Conservation (phyloP, 768 basidiomycete species). For the Sarcomyxa edulis region DNA sequence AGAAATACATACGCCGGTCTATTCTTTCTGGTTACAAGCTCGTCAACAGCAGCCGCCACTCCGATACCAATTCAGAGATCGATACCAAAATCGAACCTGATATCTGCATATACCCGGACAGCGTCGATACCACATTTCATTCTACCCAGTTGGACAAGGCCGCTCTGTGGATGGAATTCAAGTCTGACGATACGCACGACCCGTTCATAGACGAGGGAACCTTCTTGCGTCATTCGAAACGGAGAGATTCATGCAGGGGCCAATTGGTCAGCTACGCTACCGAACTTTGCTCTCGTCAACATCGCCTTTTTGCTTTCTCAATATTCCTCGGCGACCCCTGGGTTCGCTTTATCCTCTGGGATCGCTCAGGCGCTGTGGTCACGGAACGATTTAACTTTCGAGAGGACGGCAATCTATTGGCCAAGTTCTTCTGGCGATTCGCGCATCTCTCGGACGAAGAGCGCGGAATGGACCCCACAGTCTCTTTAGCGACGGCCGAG, state of each 20-base stretch:
- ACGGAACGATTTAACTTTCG: slow-evolving; percentile 19
- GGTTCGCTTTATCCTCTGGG: slow-evolving; percentile 25
- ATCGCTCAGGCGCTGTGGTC: slow-evolving; percentile 26
- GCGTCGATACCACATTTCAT: no score
- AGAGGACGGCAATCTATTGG: slow-evolving; percentile 12
- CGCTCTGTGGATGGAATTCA: slow-evolving; percentile 15
- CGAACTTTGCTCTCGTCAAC: slow-evolving; percentile 18
- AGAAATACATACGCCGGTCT: no score
- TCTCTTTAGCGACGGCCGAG: slow-evolving; percentile 8
- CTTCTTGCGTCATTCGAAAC: neutral
- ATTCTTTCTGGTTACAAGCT: no score
- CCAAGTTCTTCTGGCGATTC: slow-evolving; percentile 25
- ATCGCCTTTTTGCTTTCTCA: slow-evolving; percentile 20
- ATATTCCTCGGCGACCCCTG: slow-evolving; percentile 17
- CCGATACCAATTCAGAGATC: no score
- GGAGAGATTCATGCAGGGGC: slow-evolving; percentile 12
- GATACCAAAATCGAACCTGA: no score
- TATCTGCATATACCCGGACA: no score
- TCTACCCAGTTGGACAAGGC: no score
- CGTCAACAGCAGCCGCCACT: no score
- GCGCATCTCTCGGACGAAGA: slow-evolving; percentile 5
- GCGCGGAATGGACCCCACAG: slow-evolving; percentile 23
- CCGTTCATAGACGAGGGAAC: slow-evolving; percentile 8
- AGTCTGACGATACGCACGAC: slow-evolving; percentile 6
- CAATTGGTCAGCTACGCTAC: slow-evolving; percentile 18